Evolutionary conservation across 202 grass and related monocot genomes (phyloP).

Genomic region (Elaeis oleifera): DNA sequence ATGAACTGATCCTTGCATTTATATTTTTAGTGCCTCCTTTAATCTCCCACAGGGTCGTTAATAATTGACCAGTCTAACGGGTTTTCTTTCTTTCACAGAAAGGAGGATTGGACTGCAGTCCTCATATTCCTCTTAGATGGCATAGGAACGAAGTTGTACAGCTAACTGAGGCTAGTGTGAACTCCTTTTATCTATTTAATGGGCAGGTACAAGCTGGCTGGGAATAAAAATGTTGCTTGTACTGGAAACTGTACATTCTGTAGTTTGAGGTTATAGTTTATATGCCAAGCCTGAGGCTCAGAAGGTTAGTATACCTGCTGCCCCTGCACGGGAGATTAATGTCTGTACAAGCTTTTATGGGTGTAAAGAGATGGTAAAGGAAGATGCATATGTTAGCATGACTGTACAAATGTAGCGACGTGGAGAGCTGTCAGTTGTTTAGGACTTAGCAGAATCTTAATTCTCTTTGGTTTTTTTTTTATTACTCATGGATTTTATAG

Average conservation of each 20-base stretch:
- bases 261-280: slow-evolving; percentile 64
- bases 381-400: slow-evolving; percentile 36
- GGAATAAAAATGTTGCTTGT: slow-evolving; percentile 61
- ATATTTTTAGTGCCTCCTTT: neutral
- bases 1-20: neutral
- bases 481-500: slow-evolving; percentile 21
- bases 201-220: slow-evolving; percentile 45
- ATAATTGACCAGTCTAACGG: slow-evolving; percentile 3
- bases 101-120: slow-evolving; percentile 71
- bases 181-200: slow-evolving; percentile 33
- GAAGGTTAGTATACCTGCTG: slow-evolving; percentile 45
- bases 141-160: slow-evolving; percentile 66
- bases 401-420: slow-evolving; percentile 68
- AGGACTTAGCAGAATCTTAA: slow-evolving; percentile 23
- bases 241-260: slow-evolving; percentile 73
- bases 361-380: slow-evolving; percentile 63
- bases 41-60: neutral
- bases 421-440: slow-evolving; percentile 31
- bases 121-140: slow-evolving; percentile 49
- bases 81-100: slow-evolving; percentile 33
- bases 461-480: slow-evolving; percentile 8
- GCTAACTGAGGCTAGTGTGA: slow-evolving; percentile 77
- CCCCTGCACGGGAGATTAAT: slow-evolving; percentile 50
- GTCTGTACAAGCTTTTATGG: slow-evolving; percentile 42
- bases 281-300: slow-evolving; percentile 43